These are phyloP conservation scores for Nasturtium officinale DNA, from an alignment of 345 rosid species.

Conservation along the genomic window DNA sequence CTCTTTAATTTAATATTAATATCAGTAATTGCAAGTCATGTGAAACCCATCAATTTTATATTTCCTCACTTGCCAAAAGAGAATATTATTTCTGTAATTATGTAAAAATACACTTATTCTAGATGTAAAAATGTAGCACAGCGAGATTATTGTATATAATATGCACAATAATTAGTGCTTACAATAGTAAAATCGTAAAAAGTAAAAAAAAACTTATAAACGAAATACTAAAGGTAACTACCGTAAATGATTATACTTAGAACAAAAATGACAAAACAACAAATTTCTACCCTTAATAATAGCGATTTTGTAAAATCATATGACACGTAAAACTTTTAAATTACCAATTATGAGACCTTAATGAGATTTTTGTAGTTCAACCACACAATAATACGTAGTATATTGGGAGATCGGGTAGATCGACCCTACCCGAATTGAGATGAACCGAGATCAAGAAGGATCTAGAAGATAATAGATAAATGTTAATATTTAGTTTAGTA, in stretches of 20 bases:
- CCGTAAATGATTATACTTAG: no score
- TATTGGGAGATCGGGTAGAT: no score
- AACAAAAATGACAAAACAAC: background rate
- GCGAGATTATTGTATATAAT: no score
- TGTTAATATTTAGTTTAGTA: no score
- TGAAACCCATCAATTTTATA: conserved; percentile 36
- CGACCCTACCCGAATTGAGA: no score
- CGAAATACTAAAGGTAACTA: background rate
- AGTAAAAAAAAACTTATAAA: background rate
- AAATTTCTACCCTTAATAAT: background rate
- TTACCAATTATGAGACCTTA: background rate
- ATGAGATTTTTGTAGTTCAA: conserved; percentile 34
- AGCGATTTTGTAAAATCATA: background rate
- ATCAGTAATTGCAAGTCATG: conserved; percentile 38
- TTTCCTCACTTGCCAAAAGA: conserved; percentile 35
- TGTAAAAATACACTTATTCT: conserved; percentile 14
- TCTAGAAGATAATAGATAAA: no score
- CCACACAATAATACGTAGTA: no score
- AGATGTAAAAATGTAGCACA: background rate
- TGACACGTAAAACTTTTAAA: background rate
- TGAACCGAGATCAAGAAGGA: no score
- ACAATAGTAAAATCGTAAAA: background rate
- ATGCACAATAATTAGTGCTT: background rate
- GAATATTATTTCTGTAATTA: conserved; percentile 25
- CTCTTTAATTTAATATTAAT: conserved; percentile 31